These are phyloP conservation scores for Amborella trichopoda DNA, from an alignment of 164 flowering plant species.

Conservation along the genomic window DNA sequence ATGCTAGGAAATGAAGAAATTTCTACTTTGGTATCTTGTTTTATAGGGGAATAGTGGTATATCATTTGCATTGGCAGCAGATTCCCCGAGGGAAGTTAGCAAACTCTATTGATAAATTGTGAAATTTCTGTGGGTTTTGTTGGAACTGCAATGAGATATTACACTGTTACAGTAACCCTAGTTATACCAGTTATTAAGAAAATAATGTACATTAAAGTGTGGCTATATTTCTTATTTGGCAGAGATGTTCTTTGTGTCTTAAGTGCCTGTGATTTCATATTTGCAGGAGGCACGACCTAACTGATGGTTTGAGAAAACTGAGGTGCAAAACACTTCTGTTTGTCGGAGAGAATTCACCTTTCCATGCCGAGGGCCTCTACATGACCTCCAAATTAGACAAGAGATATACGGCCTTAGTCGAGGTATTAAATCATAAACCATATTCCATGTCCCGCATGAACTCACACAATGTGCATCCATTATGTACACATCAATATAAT, in stretches of 20 bases:
- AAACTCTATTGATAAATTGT: too few species aligned
- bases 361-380: conserved; percentile 71
- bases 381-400: conserved; percentile 71
- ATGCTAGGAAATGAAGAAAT: background rate
- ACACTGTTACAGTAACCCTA: background rate
- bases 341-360: conserved; percentile 81
- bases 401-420: conserved; percentile 82
- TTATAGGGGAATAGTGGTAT: too few species aligned
- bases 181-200: background rate
- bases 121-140: background rate
- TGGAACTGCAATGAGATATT: background rate
- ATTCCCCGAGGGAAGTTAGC: too few species aligned
- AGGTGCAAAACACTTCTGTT: conserved; percentile 79
- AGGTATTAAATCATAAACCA: too few species aligned
- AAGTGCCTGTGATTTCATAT: background rate
- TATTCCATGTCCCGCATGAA: too few species aligned
- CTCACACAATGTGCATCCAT: too few species aligned
- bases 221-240: background rate
- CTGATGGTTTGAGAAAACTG: conserved; percentile 61
- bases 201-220: background rate
- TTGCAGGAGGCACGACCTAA: conserved; percentile 74
- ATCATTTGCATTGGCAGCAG: too few species aligned
- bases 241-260: background rate
- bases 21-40: background rate
- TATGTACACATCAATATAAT: too few species aligned